Evolutionary conservation across 2,329 filamentous ascomycete genomes (phyloP).

Genomic region (Venturiaceae sp.): DNA sequence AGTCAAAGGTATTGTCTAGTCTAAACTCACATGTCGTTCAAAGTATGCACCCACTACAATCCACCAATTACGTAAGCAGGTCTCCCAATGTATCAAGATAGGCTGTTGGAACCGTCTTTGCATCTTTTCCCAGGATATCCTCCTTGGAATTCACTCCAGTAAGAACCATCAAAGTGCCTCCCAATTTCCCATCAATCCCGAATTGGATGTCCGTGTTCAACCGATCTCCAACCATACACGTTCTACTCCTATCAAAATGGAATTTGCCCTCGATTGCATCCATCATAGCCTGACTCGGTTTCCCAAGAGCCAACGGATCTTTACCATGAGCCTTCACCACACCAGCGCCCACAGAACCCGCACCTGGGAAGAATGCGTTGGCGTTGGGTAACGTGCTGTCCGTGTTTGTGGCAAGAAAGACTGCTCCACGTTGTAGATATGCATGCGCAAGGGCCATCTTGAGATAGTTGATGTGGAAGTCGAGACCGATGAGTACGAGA

Average conservation of each 20-base stretch:
- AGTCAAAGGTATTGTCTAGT: too few species aligned
- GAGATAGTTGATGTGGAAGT: conserved; percentile 92
- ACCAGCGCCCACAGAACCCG: conserved; percentile 71
- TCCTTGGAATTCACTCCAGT: conserved; percentile 74
- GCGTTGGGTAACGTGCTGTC: conserved; percentile 83
- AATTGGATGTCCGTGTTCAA: conserved; percentile 95
- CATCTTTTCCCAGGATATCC: conserved; percentile 64
- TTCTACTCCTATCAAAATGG: conserved; percentile 68
- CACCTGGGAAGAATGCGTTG: conserved; percentile 80
- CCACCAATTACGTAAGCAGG: conserved; percentile 37
- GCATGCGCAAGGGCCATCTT: conserved; percentile 80
- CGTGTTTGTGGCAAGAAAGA: conserved; percentile 87
- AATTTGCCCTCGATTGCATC: conserved; percentile 97
- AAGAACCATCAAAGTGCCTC: conserved; percentile 82
- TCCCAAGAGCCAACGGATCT: conserved; percentile 72
- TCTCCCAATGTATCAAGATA: conserved; percentile 83
- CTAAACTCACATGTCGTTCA: too few species aligned
- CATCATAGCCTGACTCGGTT: conserved; percentile 99
- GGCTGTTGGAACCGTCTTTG: conserved; percentile 62
- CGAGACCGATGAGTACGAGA: conserved; percentile 78
- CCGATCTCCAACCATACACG: conserved; percentile 94
- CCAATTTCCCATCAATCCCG: conserved; percentile 80
- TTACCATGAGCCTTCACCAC: conserved; percentile 53
- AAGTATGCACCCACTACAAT: too few species aligned
- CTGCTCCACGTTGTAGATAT: conserved; percentile 72